Percentiles rank a stretch among this genome's conserved stretches.
Evolutionary conservation across 306 rosid genomes (phyloP).

Genomic region (Hippophae gyantsensis): DNA sequence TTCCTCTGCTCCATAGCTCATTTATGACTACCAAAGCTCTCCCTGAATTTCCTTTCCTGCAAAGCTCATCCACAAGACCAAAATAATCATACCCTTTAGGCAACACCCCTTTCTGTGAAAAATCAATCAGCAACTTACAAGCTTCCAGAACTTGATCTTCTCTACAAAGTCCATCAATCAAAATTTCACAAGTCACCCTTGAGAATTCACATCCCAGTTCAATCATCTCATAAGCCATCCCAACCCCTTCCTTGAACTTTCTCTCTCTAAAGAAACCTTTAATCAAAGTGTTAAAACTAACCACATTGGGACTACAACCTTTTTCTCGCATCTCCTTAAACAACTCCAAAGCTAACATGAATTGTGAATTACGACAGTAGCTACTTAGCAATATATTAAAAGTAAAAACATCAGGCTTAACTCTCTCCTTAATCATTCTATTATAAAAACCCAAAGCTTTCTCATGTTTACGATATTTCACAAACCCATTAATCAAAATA

Average conservation of each 20-base stretch:
- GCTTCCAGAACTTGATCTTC: constrained; percentile 37
- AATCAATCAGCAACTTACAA: constrained; percentile 45
- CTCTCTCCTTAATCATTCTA: constrained; percentile 37
- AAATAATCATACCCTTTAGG: constrained; percentile 61
- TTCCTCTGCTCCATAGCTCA: constrained; percentile 56
- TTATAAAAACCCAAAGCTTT: constrained; percentile 47
- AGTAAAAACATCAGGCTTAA: constrained; percentile 65
- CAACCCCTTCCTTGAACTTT: constrained; percentile 57
- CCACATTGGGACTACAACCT: constrained; percentile 81
- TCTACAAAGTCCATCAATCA: constrained; percentile 62
- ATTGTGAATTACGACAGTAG: constrained; percentile 51
- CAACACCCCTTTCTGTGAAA: constrained; percentile 42
- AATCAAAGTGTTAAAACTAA: constrained; percentile 79
- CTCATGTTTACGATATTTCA: constrained; percentile 39
- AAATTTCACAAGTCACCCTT: constrained; percentile 61
- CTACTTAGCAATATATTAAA: constrained; percentile 77
- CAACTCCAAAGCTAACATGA: constrained; percentile 52
- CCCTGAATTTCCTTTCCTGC: constrained; percentile 32
- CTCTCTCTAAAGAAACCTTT: constrained; percentile 67
- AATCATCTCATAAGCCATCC: constrained; percentile 76
- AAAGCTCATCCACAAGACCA: constrained; percentile 45
- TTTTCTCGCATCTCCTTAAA: constrained; percentile 62
- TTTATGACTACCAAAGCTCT: constrained; percentile 44
- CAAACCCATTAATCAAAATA: constrained; percentile 65
- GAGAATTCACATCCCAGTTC: constrained; percentile 50